A percentile compares a stretch with the other conserved stretches of the same genome.
Conservation (phyloP, 345 rosid genomes). For the Arabis hirsuta region DNA sequence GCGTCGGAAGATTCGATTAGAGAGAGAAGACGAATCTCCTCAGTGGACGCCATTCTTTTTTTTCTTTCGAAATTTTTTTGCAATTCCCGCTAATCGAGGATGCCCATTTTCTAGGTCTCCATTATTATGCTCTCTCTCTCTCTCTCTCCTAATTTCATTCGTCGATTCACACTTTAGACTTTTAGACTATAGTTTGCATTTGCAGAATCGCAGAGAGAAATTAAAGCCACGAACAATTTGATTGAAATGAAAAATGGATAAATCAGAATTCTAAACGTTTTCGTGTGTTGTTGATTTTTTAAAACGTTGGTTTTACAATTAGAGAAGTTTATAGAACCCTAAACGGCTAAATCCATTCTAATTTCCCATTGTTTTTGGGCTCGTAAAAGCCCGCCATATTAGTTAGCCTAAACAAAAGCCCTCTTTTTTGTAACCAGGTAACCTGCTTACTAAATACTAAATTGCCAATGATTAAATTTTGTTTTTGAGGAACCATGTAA, state of each 20-base stretch:
- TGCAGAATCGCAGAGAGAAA: constrained; percentile 4
- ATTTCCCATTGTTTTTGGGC: not conserved
- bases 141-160: not conserved
- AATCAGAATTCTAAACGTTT: constrained; percentile 3
- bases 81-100: constrained; percentile 39
- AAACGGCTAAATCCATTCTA: not conserved
- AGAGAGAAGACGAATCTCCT: constrained; percentile 55
- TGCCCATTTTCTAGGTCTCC: constrained; percentile 25
- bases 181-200: not conserved
- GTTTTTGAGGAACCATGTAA: too few species aligned
- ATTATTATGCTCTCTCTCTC: not conserved
- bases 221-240: too few species aligned
- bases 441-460: too few species aligned
- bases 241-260: not conserved
- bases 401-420: too few species aligned
- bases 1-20: constrained; percentile 51
- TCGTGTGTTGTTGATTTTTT: not conserved
- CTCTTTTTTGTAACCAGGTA: too few species aligned
- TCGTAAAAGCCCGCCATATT: not conserved
- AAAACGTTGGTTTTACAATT: not conserved
- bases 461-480: too few species aligned
- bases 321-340: constrained; percentile 17
- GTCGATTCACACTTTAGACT: constrained; percentile 11
- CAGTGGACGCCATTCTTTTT: constrained; percentile 54
- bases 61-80: constrained; percentile 16